phyloP scores from a whole-genome alignment of 306 rosid species.

The Fragaria iinumae region DNA sequence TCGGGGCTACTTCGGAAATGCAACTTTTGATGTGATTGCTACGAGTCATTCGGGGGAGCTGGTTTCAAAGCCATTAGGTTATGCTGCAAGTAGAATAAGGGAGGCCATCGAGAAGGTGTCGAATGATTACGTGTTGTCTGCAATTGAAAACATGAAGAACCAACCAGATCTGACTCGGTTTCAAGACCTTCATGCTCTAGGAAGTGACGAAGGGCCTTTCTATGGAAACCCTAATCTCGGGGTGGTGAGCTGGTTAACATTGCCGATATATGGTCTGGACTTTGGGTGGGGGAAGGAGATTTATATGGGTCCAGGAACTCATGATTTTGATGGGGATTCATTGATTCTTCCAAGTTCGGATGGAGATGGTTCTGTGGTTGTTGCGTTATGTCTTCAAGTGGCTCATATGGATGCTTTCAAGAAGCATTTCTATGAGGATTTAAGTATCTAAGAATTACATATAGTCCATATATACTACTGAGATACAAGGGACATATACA shows the following conservation, averaged over 20 bases:
- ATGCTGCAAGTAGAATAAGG: conserved; percentile 48
- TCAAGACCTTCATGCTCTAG: conserved; percentile 44
- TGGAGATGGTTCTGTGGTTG: conserved; percentile 46
- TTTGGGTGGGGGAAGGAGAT: conserved; percentile 69
- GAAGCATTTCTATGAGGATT: conserved; percentile 44
- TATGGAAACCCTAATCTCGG: conserved; percentile 50
- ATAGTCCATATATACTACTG: background rate
- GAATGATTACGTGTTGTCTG: conserved; percentile 38
- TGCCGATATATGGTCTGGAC: conserved; percentile 52
- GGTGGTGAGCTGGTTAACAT: conserved; percentile 52
- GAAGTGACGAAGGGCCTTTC: conserved; percentile 33
- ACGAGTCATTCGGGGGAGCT: conserved; percentile 45
- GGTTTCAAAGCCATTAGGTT: conserved; percentile 46
- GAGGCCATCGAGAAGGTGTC: conserved; percentile 49
- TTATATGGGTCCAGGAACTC: conserved; percentile 48
- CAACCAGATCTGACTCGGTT: conserved; percentile 43
- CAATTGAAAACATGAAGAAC: conserved; percentile 40
- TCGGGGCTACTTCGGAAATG: conserved; percentile 52
- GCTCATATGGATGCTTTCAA: conserved; percentile 51
- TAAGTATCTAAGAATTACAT: background rate
- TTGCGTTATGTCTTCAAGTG: conserved; percentile 47
- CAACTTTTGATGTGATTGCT: conserved; percentile 46
- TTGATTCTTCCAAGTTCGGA: conserved; percentile 33
- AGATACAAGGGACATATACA: background rate
- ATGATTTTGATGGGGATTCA: conserved; percentile 47